These are phyloP conservation scores for Sapria himalayana DNA, from an alignment of 345 rosid species.

Conservation along the genomic window DNA sequence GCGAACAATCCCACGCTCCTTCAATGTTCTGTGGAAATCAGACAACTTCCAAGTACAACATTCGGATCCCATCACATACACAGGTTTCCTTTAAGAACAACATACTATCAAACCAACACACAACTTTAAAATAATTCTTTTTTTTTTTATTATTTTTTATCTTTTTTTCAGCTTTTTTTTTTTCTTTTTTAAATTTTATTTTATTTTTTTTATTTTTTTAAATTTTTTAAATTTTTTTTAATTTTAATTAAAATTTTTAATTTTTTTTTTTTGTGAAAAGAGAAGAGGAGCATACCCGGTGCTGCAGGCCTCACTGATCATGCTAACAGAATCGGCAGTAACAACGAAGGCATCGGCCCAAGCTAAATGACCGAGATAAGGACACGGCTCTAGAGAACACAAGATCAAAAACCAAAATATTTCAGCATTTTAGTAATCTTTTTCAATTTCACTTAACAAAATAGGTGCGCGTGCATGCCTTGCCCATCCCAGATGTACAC, in stretches of 20 bases:
- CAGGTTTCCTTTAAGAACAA: conserved; percentile 55
- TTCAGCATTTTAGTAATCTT: too few species aligned
- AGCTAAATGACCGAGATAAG: conserved; percentile 83
- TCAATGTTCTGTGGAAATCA: conserved; percentile 69
- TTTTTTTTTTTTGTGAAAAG: too few species aligned
- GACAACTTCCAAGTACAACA: conserved; percentile 78
- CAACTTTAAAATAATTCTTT: conserved; percentile 6
- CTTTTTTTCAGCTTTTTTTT: too few species aligned
- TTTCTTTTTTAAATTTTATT: too few species aligned
- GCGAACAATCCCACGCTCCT: conserved; percentile 67
- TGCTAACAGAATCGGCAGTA: conserved; percentile 87
- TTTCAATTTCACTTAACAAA: too few species aligned
- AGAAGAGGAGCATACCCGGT: conserved; percentile 92
- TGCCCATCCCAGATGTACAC: conserved; percentile 67
- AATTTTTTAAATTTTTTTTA: too few species aligned
- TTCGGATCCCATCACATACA: conserved; percentile 62
- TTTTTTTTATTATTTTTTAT: too few species aligned
- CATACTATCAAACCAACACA: not conserved
- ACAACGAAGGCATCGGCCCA: conserved; percentile 98
- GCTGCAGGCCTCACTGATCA: conserved; percentile 91
- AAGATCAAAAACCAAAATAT: conserved; percentile 10
- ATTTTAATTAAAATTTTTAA: too few species aligned
- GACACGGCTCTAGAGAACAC: conserved; percentile 52
- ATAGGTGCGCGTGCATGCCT: too few species aligned
- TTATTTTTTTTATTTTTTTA: too few species aligned